These are phyloP conservation scores for Grigorovia yakushimaensis DNA, from an alignment of 805 yeast genomes.

Conservation along the genomic window DNA sequence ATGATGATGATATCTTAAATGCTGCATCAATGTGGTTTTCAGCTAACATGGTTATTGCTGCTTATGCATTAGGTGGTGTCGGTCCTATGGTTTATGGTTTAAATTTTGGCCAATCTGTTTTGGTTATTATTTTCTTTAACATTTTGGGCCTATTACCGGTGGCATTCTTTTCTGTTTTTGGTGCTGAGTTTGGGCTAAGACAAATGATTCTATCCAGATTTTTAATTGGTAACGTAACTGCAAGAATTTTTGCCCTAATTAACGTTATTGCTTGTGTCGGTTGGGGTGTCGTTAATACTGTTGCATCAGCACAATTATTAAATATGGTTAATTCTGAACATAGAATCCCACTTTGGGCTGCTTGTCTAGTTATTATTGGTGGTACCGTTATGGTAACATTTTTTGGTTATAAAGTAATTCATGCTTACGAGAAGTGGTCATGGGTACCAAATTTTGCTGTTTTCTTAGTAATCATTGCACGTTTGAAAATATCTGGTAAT, in stretches of 20 bases:
- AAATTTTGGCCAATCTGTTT: conserved; percentile 25
- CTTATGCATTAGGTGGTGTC: conserved; percentile 67
- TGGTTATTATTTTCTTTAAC: conserved; percentile 12
- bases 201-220: conserved; percentile 77
- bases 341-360: conserved; percentile 81
- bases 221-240: conserved; percentile 64
- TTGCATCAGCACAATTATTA: conserved; percentile 77
- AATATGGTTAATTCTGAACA: conserved; percentile 55
- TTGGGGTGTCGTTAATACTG: conserved; percentile 89
- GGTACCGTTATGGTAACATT: conserved; percentile 64
- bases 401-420: conserved; percentile 79
- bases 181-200: conserved; percentile 77
- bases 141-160: conserved; percentile 64
- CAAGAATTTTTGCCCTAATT: conserved; percentile 67
- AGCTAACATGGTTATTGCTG: conserved; percentile 79
- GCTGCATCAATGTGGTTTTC: conserved; percentile 88
- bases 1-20: conserved; percentile 51
- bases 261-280: conserved; percentile 83
- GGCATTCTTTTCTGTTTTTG: conserved; percentile 73
- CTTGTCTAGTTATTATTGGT: conserved; percentile 60
- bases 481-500: conserved; percentile 57
- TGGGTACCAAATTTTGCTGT: conserved; percentile 75
- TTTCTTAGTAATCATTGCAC: conserved; percentile 68
- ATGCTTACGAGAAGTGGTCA: conserved; percentile 70
- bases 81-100: conserved; percentile 56